A percentile compares a stretch with the other conserved stretches of the same genome.
phyloP scores from a whole-genome alignment of 2,329 filamentous ascomycete genomes.

The Aspergillus intermedius region DNA sequence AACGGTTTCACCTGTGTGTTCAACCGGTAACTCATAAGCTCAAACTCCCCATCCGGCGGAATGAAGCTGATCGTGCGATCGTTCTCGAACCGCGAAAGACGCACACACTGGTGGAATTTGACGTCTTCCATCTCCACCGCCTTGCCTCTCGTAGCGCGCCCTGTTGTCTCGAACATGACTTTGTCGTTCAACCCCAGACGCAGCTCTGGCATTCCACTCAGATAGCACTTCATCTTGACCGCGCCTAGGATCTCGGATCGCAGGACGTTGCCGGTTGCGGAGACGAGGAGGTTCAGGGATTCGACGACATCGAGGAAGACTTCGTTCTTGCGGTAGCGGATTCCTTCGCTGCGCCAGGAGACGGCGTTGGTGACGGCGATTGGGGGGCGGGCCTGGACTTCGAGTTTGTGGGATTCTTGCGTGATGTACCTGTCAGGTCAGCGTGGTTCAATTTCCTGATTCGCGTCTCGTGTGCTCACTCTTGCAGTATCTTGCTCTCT shows the following conservation, averaged over 20 bases:
- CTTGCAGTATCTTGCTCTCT: slow-evolving; percentile 95
- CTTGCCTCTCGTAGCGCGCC: slow-evolving; percentile 86
- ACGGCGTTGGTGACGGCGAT: slow-evolving; percentile 98
- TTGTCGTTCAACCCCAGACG: slow-evolving; percentile 95
- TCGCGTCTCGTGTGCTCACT: slow-evolving; percentile 34
- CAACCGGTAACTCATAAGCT: slow-evolving; percentile 97
- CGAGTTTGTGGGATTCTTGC: slow-evolving; percentile 96
- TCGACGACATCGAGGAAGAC: slow-evolving; percentile 98
- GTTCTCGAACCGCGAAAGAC: slow-evolving; percentile 93
- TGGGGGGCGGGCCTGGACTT: slow-evolving; percentile 89
- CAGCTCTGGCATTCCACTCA: slow-evolving; percentile 96
- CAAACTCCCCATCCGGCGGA: slow-evolving; percentile 95
- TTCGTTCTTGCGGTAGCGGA: slow-evolving; percentile 98
- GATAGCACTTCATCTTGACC: slow-evolving; percentile 99
- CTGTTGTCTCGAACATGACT: slow-evolving; percentile 98
- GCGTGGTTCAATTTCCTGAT: too few relatives aligned
- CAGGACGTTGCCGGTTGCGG: slow-evolving; percentile 87
- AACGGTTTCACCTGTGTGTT: slow-evolving; percentile 98
- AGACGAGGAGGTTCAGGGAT: slow-evolving; percentile 91
- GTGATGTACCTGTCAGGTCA: slow-evolving; percentile 67
- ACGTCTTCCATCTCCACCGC: slow-evolving; percentile 99
- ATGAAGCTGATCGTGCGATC: slow-evolving; percentile 99
- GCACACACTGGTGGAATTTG: slow-evolving; percentile 98
- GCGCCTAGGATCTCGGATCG: slow-evolving; percentile 94
- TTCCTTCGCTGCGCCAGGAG: slow-evolving; percentile 95